A percentile compares a stretch with the other conserved stretches of the same genome.
phyloP scores from a whole-genome alignment of 1,284 basidiomycete genomes.

The Boletus austroedulis region DNA sequence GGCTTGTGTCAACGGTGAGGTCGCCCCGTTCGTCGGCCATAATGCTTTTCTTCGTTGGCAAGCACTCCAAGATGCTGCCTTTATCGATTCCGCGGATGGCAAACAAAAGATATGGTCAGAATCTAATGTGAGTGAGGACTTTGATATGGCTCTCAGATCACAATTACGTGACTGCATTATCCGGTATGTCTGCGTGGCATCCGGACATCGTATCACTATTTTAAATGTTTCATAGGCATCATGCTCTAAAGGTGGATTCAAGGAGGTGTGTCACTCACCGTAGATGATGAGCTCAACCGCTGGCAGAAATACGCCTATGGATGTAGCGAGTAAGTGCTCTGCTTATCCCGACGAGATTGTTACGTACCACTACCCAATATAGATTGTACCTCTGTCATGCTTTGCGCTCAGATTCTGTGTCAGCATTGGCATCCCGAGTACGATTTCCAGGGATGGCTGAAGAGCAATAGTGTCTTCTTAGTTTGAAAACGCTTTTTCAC shows the following conservation, averaged over 20 bases:
- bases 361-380: constrained; percentile 39
- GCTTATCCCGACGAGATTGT: constrained; percentile 2
- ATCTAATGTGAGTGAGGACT: constrained; percentile 82
- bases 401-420: no score
- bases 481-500: no score
- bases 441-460: no score
- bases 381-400: constrained; percentile 80
- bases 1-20: constrained; percentile 75
- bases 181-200: constrained; percentile 7
- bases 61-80: constrained; percentile 77
- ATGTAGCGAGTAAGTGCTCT: constrained; percentile 15
- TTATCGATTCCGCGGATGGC: constrained; percentile 56
- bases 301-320: constrained; percentile 90
- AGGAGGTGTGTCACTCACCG: constrained; percentile 83
- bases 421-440: no score
- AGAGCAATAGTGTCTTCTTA: no score
- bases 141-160: constrained; percentile 78
- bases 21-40: constrained; percentile 85
- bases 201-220: constrained; percentile 3
- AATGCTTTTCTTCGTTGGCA: constrained; percentile 86
- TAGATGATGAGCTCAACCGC: constrained; percentile 76
- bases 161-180: constrained; percentile 35
- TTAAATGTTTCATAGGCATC: constrained; percentile 59
- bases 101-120: constrained; percentile 81
- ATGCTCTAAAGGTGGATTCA: constrained; percentile 77